phyloP scores from a whole-genome alignment of 495 filamentous ascomycete species.

The Trichocladium antarcticum region DNA sequence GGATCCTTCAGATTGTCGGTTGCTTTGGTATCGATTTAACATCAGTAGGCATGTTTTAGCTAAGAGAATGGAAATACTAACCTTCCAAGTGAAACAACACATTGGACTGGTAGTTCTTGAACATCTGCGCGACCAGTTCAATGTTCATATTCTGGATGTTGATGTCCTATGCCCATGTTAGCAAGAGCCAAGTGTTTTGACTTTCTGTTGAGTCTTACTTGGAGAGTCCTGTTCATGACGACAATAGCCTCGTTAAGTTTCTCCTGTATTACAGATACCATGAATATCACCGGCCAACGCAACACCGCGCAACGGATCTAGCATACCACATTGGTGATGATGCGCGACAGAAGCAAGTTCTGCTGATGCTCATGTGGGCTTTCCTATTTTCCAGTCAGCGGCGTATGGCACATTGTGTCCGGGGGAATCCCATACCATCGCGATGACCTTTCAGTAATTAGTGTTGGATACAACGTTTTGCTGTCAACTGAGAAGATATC shows the following conservation, averaged over 20 bases:
- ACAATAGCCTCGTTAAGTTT: slow-evolving; percentile 94
- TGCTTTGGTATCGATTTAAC: slow-evolving; percentile 36
- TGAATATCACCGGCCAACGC: background rate
- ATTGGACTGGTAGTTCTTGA: slow-evolving; percentile 98
- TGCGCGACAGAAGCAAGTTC: slow-evolving; percentile 79
- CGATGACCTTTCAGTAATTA: background rate
- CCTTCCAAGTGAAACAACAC: slow-evolving; percentile 96
- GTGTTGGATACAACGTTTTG: no score
- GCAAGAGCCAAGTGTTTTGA: background rate
- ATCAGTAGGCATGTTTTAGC: background rate
- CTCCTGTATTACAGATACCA: slow-evolving; percentile 49
- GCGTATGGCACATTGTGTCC: background rate
- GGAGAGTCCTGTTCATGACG: slow-evolving; percentile 80
- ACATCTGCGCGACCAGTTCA: slow-evolving; percentile 97
- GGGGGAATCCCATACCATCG: background rate
- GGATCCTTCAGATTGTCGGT: slow-evolving; percentile 81
- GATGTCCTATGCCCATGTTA: slow-evolving; percentile 59
- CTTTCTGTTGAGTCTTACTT: slow-evolving; percentile 41
- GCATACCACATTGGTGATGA: slow-evolving; percentile 89
- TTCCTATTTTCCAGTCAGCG: slow-evolving; percentile 46
- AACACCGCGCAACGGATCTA: background rate
- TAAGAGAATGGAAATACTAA: slow-evolving; percentile 27
- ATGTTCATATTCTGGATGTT: slow-evolving; percentile 98
- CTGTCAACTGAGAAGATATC: no score
- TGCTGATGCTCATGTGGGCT: slow-evolving; percentile 97